Percentiles rank a stretch among this genome's conserved stretches.
Conservation (phyloP, 352 stramenopile genomes). For the Phytophthora fragariae region DNA sequence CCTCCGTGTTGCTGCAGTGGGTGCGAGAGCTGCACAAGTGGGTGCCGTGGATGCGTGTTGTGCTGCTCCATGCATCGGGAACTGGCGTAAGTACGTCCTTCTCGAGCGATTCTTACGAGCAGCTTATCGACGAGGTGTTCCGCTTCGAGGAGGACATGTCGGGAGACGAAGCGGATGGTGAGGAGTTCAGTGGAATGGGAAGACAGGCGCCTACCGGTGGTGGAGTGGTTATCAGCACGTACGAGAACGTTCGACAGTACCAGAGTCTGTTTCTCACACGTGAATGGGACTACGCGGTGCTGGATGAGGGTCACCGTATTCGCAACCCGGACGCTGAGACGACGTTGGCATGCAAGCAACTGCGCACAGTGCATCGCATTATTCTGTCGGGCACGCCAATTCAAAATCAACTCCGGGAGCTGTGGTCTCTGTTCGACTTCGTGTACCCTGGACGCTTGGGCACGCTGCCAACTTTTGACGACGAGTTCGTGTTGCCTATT, state of each 20-base stretch:
- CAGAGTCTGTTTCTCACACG: slow-evolving; percentile 91
- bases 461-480: slow-evolving; percentile 97
- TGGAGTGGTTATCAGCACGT: slow-evolving; percentile 97
- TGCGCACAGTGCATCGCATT: slow-evolving; percentile 92
- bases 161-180: slow-evolving; percentile 18
- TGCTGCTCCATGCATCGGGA: slow-evolving; percentile 91
- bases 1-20: slow-evolving; percentile 97
- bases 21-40: slow-evolving; percentile 95
- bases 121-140: slow-evolving; percentile 75
- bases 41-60: slow-evolving; percentile 88
- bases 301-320: slow-evolving; percentile 99
- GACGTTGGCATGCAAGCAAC: slow-evolving; percentile 94
- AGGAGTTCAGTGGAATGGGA: slow-evolving; percentile 8
- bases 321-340: slow-evolving; percentile 98
- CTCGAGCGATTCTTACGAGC: slow-evolving; percentile 51
- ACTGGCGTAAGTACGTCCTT: slow-evolving; percentile 49
- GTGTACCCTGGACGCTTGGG: slow-evolving; percentile 97
- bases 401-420: slow-evolving; percentile 95
- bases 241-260: slow-evolving; percentile 95
- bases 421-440: slow-evolving; percentile 99
- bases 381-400: slow-evolving; percentile 94
- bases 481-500: slow-evolving; percentile 98
- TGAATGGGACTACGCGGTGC: slow-evolving; percentile 97
- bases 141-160: slow-evolving; percentile 38
- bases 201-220: slow-evolving; percentile 42